These are phyloP conservation scores for Pythium guiyangense DNA, from an alignment of 352 stramenopile species.

Conservation along the genomic window DNA sequence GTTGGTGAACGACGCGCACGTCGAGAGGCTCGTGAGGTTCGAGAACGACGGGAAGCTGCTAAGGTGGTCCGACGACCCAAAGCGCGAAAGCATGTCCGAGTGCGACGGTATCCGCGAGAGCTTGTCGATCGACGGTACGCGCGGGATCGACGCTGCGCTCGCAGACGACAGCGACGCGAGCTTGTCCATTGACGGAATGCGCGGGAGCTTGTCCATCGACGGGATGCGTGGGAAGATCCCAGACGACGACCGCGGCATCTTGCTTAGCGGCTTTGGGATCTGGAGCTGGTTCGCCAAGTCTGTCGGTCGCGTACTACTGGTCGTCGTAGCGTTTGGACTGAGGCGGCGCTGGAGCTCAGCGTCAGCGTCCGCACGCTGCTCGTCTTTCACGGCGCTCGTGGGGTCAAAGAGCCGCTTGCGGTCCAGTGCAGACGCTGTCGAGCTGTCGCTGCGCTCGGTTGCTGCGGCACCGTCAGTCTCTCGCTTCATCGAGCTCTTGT, in stretches of 20 bases:
- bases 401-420: neutral
- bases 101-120: conserved; percentile 48
- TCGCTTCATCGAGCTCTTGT: no score
- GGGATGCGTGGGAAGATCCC: conserved; percentile 76
- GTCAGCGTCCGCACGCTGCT: neutral
- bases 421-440: neutral
- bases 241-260: conserved; percentile 75
- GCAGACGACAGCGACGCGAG: no score
- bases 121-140: conserved; percentile 63
- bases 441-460: neutral
- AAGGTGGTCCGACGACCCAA: conserved; percentile 58
- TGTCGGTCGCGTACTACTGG: conserved; percentile 17
- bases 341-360: conserved; percentile 18
- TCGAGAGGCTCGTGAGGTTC: conserved; percentile 58
- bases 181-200: conserved; percentile 51
- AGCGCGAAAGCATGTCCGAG: conserved; percentile 70
- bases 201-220: conserved; percentile 53
- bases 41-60: conserved; percentile 78
- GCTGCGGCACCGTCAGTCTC: no score
- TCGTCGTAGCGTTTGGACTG: conserved; percentile 36
- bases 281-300: conserved; percentile 65
- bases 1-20: conserved; percentile 75
- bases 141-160: conserved; percentile 70
- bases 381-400: no score
- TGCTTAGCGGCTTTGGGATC: conserved; percentile 69